phyloP scores from a whole-genome alignment of 768 basidiomycete genomes.

The Lanmaoa rubissima region DNA sequence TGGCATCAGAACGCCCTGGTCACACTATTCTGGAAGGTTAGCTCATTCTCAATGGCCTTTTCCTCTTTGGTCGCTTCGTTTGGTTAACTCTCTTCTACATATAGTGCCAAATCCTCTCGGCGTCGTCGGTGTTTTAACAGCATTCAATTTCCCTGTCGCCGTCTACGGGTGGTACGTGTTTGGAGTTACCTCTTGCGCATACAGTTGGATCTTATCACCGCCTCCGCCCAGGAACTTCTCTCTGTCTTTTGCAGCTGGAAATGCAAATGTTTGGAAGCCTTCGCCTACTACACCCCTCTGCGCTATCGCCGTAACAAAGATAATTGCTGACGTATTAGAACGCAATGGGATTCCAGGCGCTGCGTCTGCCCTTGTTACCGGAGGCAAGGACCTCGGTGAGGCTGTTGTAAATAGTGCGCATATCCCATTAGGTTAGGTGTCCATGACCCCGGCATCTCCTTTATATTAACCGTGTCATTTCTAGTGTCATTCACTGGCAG shows the following conservation, averaged over 20 bases:
- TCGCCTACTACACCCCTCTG: conserved; percentile 86
- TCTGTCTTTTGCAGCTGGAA: conserved; percentile 84
- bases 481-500: conserved; percentile 95
- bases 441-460: not conserved
- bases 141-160: conserved; percentile 96
- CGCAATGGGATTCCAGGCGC: conserved; percentile 82
- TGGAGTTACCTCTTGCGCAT: conserved; percentile 4
- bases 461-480: not conserved
- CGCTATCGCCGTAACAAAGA: conserved; percentile 87
- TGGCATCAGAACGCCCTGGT: conserved; percentile 86
- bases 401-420: conserved; percentile 69
- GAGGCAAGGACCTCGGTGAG: conserved; percentile 78
- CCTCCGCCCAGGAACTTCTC: conserved; percentile 74
- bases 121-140: conserved; percentile 72
- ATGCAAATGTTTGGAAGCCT: conserved; percentile 95
- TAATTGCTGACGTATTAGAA: conserved; percentile 79
- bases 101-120: conserved; percentile 89
- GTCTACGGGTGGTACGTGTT: conserved; percentile 79
- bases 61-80: not conserved
- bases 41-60: not conserved
- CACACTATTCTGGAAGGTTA: conserved; percentile 88
- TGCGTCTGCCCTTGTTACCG: conserved; percentile 78
- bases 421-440: conserved; percentile 70
- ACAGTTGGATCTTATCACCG: conserved; percentile 10
- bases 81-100: conserved; percentile 15